phyloP scores from a whole-genome alignment of 2,329 filamentous ascomycete species.

The Cladophialophora chaetospira region DNA sequence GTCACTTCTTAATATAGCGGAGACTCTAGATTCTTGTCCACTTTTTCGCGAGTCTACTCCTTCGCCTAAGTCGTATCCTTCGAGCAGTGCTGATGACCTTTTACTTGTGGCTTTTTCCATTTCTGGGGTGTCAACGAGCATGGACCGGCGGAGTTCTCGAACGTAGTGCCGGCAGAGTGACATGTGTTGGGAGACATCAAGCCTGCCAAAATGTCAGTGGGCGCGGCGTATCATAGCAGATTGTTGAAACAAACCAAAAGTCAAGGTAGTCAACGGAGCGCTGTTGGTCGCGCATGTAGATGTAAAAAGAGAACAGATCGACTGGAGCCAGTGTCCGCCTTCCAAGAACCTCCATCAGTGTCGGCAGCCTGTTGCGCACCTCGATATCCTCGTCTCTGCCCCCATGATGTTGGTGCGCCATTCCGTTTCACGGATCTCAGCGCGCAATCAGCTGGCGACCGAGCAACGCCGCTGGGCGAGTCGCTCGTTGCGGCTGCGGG shows the following conservation, averaged over 20 bases:
- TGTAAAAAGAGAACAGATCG: conserved; percentile 98
- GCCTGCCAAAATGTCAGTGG: conserved; percentile 58
- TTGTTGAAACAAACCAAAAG: conserved; percentile 77
- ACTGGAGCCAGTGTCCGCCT: conserved; percentile 92
- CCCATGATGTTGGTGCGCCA: conserved; percentile 23
- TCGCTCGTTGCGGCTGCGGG: not conserved
- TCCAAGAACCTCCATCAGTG: conserved; percentile 92
- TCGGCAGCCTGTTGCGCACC: conserved; percentile 81
- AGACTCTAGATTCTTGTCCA: conserved; percentile 85
- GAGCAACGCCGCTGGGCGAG: not conserved
- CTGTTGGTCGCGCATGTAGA: conserved; percentile 99
- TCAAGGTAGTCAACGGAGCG: conserved; percentile 96
- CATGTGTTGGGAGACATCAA: conserved; percentile 99
- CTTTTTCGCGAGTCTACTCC: conserved; percentile 54
- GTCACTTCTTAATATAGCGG: conserved; percentile 72
- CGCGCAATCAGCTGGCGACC: not conserved
- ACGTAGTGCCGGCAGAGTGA: conserved; percentile 95
- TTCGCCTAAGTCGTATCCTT: conserved; percentile 69
- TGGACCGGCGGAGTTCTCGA: conserved; percentile 87
- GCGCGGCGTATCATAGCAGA: too few species aligned
- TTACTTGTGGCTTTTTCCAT: conserved; percentile 79
- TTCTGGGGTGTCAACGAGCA: conserved; percentile 90
- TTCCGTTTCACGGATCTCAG: conserved; percentile 3
- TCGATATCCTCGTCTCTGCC: conserved; percentile 39
- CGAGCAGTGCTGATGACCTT: conserved; percentile 78